phyloP scores from a whole-genome alignment of 1,284 basidiomycete genomes.

The Fomitopsis schrenkii region DNA sequence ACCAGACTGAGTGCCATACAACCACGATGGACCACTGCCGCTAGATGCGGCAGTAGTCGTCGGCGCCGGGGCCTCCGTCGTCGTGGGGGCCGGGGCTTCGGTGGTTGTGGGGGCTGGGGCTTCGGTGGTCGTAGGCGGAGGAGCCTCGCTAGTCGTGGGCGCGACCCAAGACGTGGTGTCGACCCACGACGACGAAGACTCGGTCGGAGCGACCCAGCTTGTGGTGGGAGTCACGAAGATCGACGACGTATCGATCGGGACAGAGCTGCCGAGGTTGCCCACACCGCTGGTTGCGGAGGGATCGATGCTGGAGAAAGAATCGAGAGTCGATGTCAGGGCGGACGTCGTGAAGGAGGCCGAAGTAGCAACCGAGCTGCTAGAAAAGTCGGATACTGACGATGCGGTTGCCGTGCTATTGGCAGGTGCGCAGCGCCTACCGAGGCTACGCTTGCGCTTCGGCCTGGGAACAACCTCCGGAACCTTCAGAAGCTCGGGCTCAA shows the following conservation, averaged over 20 bases:
- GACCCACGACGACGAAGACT: not conserved
- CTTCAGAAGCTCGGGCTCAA: constrained; percentile 17
- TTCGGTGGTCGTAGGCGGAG: not conserved
- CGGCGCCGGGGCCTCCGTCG: constrained; percentile 25
- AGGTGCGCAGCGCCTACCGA: constrained; percentile 23
- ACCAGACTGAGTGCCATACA: constrained; percentile 46
- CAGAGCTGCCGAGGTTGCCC: constrained; percentile 9
- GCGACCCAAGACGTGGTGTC: constrained; percentile 15
- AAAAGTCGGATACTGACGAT: constrained; percentile 11
- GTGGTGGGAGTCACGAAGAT: constrained; percentile 1
- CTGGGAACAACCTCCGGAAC: constrained; percentile 21
- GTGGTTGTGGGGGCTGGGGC: constrained; percentile 11
- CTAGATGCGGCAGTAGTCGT: constrained; percentile 11
- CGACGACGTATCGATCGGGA: constrained; percentile 7
- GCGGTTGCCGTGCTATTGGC: constrained; percentile 11
- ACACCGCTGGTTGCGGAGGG: constrained; percentile 6
- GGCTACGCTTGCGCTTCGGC: constrained; percentile 21
- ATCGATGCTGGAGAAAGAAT: constrained; percentile 13
- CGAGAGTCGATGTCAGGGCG: not conserved
- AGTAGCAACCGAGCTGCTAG: not conserved
- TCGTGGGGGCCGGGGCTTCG: constrained; percentile 11
- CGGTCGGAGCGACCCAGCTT: constrained; percentile 4
- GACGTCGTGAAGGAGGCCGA: constrained; percentile 6
- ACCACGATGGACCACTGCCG: constrained; percentile 23
- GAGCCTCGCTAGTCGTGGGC: constrained; percentile 11